phyloP scores from a whole-genome alignment of 75 land plant species.

The Ceratopteris richardii region DNA sequence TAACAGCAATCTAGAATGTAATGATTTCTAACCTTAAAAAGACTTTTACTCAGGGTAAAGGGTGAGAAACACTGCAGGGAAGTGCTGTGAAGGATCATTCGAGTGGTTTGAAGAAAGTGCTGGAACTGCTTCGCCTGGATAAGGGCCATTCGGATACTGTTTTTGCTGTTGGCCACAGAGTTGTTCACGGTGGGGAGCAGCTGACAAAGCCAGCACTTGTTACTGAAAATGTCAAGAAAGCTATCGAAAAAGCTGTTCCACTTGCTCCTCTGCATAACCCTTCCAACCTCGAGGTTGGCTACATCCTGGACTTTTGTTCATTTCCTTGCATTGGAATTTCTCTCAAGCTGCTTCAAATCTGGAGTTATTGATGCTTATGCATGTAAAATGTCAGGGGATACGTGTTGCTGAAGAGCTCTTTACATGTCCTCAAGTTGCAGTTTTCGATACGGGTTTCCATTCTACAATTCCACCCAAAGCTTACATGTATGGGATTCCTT shows the following conservation, averaged over 20 bases:
- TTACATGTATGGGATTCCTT: slow-evolving; percentile 34
- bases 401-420: slow-evolving; percentile 39
- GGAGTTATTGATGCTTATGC: too few relatives aligned
- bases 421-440: slow-evolving; percentile 40
- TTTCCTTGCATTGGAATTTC: too few relatives aligned
- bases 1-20: not conserved
- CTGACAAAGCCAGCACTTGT: slow-evolving; percentile 22
- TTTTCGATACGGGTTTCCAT: slow-evolving; percentile 42
- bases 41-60: slow-evolving; percentile 5
- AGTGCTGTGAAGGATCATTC: slow-evolving; percentile 18
- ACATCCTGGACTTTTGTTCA: not conserved
- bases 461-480: slow-evolving; percentile 32
- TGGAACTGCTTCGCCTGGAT: slow-evolving; percentile 30
- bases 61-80: slow-evolving; percentile 16
- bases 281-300: slow-evolving; percentile 32
- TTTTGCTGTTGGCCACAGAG: slow-evolving; percentile 38
- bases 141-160: slow-evolving; percentile 11
- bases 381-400: slow-evolving; percentile 36
- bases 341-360: too few relatives aligned
- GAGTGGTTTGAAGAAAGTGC: slow-evolving; percentile 33
- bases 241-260: slow-evolving; percentile 27
- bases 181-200: slow-evolving; percentile 39
- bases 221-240: slow-evolving; percentile 32
- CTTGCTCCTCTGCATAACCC: slow-evolving; percentile 47
- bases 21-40: not conserved